Evolutionary conservation across 768 basidiomycete genomes (phyloP), one percentile per base, ranked within the genome.

Genomic region (Russula abietina): DNA sequence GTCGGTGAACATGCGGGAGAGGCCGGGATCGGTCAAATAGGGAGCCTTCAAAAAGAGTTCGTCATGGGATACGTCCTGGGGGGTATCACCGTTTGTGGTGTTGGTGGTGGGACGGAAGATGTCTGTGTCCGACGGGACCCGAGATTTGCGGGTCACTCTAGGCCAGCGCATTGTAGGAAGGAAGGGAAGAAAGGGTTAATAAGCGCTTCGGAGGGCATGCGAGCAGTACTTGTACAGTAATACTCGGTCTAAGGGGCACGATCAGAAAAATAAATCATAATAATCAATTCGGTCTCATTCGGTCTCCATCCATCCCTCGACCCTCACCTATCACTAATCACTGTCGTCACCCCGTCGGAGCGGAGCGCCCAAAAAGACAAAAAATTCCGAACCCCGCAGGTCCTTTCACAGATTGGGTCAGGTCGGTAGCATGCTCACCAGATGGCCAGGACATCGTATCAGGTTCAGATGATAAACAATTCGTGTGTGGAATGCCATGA

Each of bases 1-100:
- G 33, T 78, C 74, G 38, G 61, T 70, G 69, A 76, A 77, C 24
- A 80, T 73, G 14, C 64, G 68, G 59, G 74, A 70, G 55, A 78
- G 65, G 39, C 72, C 71, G 5, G 74, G 66, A 22, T 46, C 60
- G 4, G 2, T 28, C 17, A 39, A 16, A 8, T 1, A 28, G 3
- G 32, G 4, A 14, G 32, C 1, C 22, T 57, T 54, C 24, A 17
- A 49, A 3, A 46, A 6, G 36, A 49, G 16, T 6, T 67, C 65
- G n/a, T 65, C 52, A n/a, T 41, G 49, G 45, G 57, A 32, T 33
- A 53, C 19, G 11, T 64, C 56, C 14, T 36, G 17, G 22, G 41
- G 5, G 24, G 54, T 3, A 33, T 55, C 50, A 2, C 24, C 30
- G n/a, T 16, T 36, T 5, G 7, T 51, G 12, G 12, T 19, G n/a